These are phyloP conservation scores for Exobasidium rhododendri DNA, from an alignment of 1,284 basidiomycete genomes.

Conservation along the genomic window DNA sequence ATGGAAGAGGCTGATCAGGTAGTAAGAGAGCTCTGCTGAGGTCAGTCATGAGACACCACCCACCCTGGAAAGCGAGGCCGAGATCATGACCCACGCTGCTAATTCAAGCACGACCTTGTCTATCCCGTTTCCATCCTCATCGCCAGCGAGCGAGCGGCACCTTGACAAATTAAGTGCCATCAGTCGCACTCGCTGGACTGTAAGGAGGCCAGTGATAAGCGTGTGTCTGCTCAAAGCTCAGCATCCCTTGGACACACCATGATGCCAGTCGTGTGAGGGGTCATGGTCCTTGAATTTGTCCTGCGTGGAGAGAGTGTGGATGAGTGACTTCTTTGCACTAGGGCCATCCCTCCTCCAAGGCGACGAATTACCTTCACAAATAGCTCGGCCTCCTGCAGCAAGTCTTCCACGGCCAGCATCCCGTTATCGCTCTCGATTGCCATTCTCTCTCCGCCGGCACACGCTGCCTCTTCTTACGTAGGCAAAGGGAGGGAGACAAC, in stretches of 20 bases:
- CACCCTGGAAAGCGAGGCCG: too few species aligned
- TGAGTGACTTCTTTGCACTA: neutral
- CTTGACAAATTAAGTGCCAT: slow-evolving; percentile 69
- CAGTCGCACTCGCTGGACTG: slow-evolving; percentile 74
- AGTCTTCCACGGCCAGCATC: neutral
- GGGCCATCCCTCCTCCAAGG: neutral
- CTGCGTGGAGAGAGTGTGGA: neutral
- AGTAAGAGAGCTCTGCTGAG: too few species aligned
- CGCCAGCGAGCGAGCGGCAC: slow-evolving; percentile 57
- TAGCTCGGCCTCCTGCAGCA: slow-evolving; percentile 59
- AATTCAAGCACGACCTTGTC: slow-evolving; percentile 76
- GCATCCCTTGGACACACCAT: slow-evolving; percentile 57
- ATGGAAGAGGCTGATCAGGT: slow-evolving; percentile 64
- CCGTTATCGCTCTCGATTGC: neutral
- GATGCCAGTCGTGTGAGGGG: slow-evolving; percentile 82
- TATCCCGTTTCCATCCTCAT: slow-evolving; percentile 16
- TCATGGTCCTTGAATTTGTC: slow-evolving; percentile 62
- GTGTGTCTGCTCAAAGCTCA: too few species aligned
- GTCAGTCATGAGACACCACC: too few species aligned
- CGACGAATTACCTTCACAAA: slow-evolving; percentile 63
- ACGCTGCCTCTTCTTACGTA: too few species aligned
- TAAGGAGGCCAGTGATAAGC: too few species aligned
- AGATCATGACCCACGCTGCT: slow-evolving; percentile 63
- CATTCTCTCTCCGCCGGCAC: neutral
- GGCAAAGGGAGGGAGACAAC: too few species aligned